phyloP scores from a whole-genome alignment of 1,284 basidiomycete species.

The Chalciporus sp. region DNA sequence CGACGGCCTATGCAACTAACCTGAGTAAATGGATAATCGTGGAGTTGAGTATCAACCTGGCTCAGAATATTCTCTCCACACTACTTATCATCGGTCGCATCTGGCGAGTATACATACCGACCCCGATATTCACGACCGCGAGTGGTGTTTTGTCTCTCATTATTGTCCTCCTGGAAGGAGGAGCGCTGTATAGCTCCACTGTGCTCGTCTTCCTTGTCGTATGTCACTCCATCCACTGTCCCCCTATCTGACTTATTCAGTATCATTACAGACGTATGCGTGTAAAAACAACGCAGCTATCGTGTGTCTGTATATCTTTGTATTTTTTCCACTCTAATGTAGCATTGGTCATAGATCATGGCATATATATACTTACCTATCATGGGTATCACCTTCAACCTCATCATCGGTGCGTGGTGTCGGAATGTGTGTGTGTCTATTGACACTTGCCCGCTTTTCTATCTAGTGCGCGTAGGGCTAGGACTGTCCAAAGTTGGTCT shows the following conservation, averaged over 20 bases:
- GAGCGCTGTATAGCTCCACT: slow-evolving; percentile 11
- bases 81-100: slow-evolving; percentile 9
- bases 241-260: not conserved
- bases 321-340: not conserved
- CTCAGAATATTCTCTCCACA: slow-evolving; percentile 10
- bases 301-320: not conserved
- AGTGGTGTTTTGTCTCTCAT: slow-evolving; percentile 7
- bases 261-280: slow-evolving; percentile 6
- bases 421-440: too few relatives aligned
- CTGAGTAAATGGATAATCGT: slow-evolving; percentile 8
- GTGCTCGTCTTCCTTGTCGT: slow-evolving; percentile 9
- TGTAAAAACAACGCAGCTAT: slow-evolving; percentile 9
- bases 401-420: slow-evolving; percentile 13
- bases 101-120: slow-evolving; percentile 5
- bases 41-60: slow-evolving; percentile 8
- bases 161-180: slow-evolving; percentile 12
- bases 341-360: slow-evolving; percentile 3
- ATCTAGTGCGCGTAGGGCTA: too few relatives aligned
- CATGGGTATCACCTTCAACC: slow-evolving; percentile 14
- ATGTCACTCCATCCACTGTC: not conserved
- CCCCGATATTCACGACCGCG: not conserved
- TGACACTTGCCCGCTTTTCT: too few relatives aligned
- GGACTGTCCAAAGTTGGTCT: too few relatives aligned
- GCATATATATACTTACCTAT: slow-evolving; percentile 7
- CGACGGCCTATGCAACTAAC: slow-evolving; percentile 1